phyloP scores from a whole-genome alignment of 129 eudicot species.

The Logfia minima region DNA sequence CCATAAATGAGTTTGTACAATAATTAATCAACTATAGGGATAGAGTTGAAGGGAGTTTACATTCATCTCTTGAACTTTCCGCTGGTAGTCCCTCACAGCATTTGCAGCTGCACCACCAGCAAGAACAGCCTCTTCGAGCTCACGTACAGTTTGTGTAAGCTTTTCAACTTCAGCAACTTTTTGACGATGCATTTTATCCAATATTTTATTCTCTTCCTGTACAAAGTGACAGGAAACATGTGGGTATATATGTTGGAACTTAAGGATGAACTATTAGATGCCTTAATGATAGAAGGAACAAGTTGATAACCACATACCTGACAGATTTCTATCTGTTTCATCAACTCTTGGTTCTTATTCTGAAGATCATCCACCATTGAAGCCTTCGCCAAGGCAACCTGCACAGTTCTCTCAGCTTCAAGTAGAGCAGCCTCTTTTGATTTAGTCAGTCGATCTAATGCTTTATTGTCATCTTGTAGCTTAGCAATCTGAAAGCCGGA shows the following conservation, averaged over 20 bases:
- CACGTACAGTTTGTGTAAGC: conserved; percentile 85
- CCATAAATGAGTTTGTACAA: background rate
- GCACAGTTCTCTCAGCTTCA: conserved; percentile 94
- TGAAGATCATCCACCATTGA: conserved; percentile 95
- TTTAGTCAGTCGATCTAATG: conserved; percentile 84
- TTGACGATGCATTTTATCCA: conserved; percentile 90
- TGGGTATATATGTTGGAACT: conserved; percentile 10
- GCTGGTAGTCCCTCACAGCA: conserved; percentile 89
- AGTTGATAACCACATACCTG: conserved; percentile 44
- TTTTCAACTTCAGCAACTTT: conserved; percentile 94
- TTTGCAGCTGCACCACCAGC: conserved; percentile 98
- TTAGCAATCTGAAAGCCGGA: conserved; percentile 66
- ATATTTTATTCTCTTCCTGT: conserved; percentile 86
- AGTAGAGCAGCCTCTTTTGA: conserved; percentile 96
- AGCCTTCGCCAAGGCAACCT: conserved; percentile 87
- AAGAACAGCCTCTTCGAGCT: conserved; percentile 93
- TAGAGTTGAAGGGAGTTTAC: conserved; percentile 34
- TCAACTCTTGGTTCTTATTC: conserved; percentile 88
- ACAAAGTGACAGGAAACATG: conserved; percentile 5
- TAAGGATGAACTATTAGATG: conserved; percentile 4
- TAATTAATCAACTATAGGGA: background rate
- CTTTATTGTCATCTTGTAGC: conserved; percentile 91
- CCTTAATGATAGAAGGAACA: conserved; percentile 10
- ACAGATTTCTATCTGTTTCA: conserved; percentile 96
- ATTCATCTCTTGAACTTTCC: conserved; percentile 96